A percentile compares a stretch with the other conserved stretches of the same genome.
These are phyloP conservation scores for Anthracocystis panici-leucophaei DNA, from an alignment of 1,284 basidiomycete species.

Conservation along the genomic window DNA sequence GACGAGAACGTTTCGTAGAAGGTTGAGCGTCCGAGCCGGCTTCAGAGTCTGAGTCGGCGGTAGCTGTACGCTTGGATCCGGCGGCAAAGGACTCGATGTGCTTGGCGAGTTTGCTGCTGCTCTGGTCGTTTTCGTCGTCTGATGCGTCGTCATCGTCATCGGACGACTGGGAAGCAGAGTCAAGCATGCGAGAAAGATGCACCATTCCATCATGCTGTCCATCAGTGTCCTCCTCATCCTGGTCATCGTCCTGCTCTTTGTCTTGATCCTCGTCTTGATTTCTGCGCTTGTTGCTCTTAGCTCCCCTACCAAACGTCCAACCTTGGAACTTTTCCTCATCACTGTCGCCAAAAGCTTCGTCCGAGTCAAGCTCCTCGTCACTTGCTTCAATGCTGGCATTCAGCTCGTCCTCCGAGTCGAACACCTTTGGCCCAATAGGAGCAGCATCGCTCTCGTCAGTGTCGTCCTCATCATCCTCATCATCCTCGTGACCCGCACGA, in stretches of 20 bases:
- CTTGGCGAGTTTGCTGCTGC: constrained; percentile 36
- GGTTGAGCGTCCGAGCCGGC: constrained; percentile 29
- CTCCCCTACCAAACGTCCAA: constrained; percentile 41
- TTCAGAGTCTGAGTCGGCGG: constrained; percentile 23
- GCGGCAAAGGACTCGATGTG: constrained; percentile 46
- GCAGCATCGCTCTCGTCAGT: constrained; percentile 22
- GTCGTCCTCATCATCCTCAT: constrained; percentile 29
- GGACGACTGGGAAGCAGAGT: constrained; percentile 50
- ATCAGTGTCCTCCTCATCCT: constrained; percentile 22
- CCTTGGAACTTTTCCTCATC: constrained; percentile 64
- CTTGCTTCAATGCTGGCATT: constrained; percentile 51
- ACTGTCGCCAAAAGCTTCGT: constrained; percentile 67
- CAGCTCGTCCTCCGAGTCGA: constrained; percentile 58
- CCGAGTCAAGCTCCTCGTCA: constrained; percentile 68
- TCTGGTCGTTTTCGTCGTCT: constrained; percentile 47
- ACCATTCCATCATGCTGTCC: constrained; percentile 60
- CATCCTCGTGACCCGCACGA: constrained; percentile 9
- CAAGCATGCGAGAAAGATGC: constrained; percentile 64
- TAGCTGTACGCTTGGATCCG: constrained; percentile 28
- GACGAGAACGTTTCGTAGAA: constrained; percentile 73
- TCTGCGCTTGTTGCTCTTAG: constrained; percentile 16
- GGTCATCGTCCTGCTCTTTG: constrained; percentile 32
- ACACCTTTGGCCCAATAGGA: constrained; percentile 52
- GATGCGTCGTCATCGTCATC: constrained; percentile 28
- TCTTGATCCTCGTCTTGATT: constrained; percentile 17